These are phyloP conservation scores for Sugiyamaella grinbergsii DNA, from an alignment of 1,139 yeast genomes.

Conservation along the genomic window DNA sequence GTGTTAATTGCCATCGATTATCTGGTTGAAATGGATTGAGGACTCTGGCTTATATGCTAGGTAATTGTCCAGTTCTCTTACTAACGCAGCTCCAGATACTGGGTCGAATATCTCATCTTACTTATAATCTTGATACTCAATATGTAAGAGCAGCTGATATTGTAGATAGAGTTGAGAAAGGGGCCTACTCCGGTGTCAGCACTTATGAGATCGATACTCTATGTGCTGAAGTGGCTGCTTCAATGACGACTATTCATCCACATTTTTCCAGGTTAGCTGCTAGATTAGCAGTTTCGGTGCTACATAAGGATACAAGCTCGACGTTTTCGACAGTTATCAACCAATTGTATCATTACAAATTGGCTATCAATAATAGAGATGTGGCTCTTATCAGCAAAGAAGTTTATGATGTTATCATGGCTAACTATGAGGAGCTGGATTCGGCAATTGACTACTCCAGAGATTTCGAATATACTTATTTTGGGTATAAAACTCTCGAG, in stretches of 20 bases:
- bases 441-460: constrained; percentile 65
- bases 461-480: constrained; percentile 67
- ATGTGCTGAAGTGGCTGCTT: constrained; percentile 87
- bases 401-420: constrained; percentile 54
- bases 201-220: constrained; percentile 75
- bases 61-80: too few species aligned
- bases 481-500: constrained; percentile 75
- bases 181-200: constrained; percentile 83
- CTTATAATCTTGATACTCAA: constrained; percentile 62
- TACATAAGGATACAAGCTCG: constrained; percentile 76
- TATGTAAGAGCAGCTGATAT: constrained; percentile 72
- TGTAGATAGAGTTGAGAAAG: constrained; percentile 69
- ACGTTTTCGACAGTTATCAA: constrained; percentile 69
- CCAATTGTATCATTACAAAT: constrained; percentile 65
- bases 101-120: constrained; percentile 51
- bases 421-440: constrained; percentile 58
- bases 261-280: constrained; percentile 87
- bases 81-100: constrained; percentile 44
- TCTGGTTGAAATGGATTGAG: too few species aligned
- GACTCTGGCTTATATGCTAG: too few species aligned
- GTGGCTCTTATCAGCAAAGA: constrained; percentile 71
- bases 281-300: constrained; percentile 72
- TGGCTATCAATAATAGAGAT: constrained; percentile 58
- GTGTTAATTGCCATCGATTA: too few species aligned
- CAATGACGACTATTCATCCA: constrained; percentile 86